phyloP scores from a whole-genome alignment of 768 basidiomycete species.

The Tricholoma sp. region DNA sequence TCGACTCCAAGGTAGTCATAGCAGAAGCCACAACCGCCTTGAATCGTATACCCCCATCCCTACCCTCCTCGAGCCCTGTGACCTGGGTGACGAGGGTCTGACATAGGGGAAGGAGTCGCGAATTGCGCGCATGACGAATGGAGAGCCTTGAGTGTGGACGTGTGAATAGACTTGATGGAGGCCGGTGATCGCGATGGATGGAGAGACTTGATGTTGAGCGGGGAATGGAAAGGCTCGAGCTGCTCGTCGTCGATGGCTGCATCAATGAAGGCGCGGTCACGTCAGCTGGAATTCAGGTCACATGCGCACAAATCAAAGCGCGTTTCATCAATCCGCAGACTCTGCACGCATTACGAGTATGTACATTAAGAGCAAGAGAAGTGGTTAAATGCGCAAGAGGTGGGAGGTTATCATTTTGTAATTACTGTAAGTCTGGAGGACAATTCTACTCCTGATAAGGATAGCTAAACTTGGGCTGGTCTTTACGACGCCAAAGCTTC shows the following conservation, averaged over 20 bases:
- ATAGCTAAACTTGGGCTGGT: constrained; percentile 81
- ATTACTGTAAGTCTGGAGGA: background rate
- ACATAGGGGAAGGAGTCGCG: constrained; percentile 47
- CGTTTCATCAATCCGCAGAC: too few species aligned
- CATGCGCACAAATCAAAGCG: background rate
- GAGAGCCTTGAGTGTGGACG: constrained; percentile 39
- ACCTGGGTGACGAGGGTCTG: constrained; percentile 49
- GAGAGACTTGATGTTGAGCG: constrained; percentile 31
- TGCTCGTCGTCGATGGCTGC: constrained; percentile 19
- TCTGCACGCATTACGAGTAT: too few species aligned
- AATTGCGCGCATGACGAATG: constrained; percentile 42
- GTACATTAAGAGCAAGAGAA: too few species aligned
- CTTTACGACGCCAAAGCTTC: constrained; percentile 88
- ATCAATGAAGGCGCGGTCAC: constrained; percentile 3
- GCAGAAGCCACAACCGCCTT: constrained; percentile 50
- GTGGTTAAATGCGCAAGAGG: background rate
- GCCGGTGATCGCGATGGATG: constrained; percentile 16
- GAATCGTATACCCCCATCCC: constrained; percentile 33
- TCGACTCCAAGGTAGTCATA: constrained; percentile 53
- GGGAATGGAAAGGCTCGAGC: constrained; percentile 16
- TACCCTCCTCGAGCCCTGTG: constrained; percentile 44
- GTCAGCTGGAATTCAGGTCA: background rate
- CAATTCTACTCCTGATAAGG: constrained; percentile 70
- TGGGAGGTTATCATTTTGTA: background rate
- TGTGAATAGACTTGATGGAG: constrained; percentile 23